Evolutionary conservation across 345 rosid genomes (phyloP), one percentile per base, ranked within the genome.

Genomic region (Mercurialis annua): DNA sequence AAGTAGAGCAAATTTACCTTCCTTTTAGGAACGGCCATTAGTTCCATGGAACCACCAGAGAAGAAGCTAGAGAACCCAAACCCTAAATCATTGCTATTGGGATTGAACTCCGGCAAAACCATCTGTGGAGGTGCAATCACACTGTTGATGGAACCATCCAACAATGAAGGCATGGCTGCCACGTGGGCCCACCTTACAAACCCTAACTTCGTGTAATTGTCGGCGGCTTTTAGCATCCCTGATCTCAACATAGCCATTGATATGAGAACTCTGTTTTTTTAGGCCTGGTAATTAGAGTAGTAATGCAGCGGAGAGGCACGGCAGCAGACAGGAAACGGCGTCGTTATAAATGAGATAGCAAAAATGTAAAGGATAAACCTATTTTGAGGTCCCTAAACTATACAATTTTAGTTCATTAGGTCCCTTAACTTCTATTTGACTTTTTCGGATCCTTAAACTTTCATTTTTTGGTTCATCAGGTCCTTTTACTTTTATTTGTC

Each of bases 1-100:
- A 40, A 14, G 8, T 4, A 40, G 44, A n/a, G 11, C 5, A 50
- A 17, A 1, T 15, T 62, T 40, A 86, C 98, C 90, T 83, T 92
- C 73, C 66, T 86, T 71, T 84, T 92, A 21, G 97, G 98, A n/a
- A 86, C 97, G 64, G 96, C 96, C 98, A 92, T 92, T 52, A 92
- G 86, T 66, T 92, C 98, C 93, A 92, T 81, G 66, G 85, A 73
- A 61, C 92, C 90, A 58, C 68, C 81, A 20, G 78, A 69, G 1
- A 71, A 62, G 66, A 81, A 90, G 73, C 64, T 69, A 1, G 86
- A 89, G 31, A 78, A 49, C 56, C 85, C 86, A 20, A 73, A 68
- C 21, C 76, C 81, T 5, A 71, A 60, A 52, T 55, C 63, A 46
- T 74, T 71, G 42, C 55, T 48, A 29, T 40, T 71, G 64, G 59